These are phyloP conservation scores for Friedmanniomyces endolithicus DNA, from an alignment of 495 filamentous ascomycete species.

Conservation along the genomic window DNA sequence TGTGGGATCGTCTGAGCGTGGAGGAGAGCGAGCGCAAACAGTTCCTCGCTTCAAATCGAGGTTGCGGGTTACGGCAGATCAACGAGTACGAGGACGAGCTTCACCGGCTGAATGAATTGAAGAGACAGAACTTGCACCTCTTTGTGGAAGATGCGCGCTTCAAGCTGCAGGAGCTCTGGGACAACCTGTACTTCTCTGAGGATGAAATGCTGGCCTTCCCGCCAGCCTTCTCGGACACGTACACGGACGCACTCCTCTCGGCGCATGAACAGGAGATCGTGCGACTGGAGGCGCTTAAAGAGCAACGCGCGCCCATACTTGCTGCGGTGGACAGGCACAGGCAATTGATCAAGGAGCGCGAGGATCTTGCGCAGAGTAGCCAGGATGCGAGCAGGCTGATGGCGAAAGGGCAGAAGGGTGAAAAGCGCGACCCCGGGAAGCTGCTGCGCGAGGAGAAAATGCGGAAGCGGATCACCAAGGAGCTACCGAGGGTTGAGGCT, in stretches of 20 bases:
- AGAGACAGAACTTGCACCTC: conserved; percentile 83
- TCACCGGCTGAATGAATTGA: conserved; percentile 73
- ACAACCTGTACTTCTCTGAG: conserved; percentile 82
- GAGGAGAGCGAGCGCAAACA: conserved; percentile 69
- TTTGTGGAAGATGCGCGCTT: conserved; percentile 89
- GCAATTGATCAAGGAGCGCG: conserved; percentile 70
- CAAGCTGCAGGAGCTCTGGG: conserved; percentile 89
- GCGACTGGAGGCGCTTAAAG: conserved; percentile 67
- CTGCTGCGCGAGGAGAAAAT: conserved; percentile 96
- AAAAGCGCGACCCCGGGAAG: conserved; percentile 84
- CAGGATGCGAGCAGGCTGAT: conserved; percentile 91
- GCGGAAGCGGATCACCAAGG: conserved; percentile 90
- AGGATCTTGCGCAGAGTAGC: conserved; percentile 73
- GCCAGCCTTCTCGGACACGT: conserved; percentile 78
- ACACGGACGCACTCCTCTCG: conserved; percentile 79
- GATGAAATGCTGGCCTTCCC: conserved; percentile 97
- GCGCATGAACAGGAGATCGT: conserved; percentile 81
- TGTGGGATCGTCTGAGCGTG: conserved; percentile 82
- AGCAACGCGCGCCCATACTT: conserved; percentile 76
- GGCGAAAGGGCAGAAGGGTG: conserved; percentile 74
- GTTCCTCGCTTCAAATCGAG: conserved; percentile 60
- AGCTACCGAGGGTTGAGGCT: conserved; percentile 77
- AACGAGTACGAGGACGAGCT: conserved; percentile 93
- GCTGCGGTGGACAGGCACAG: conserved; percentile 74
- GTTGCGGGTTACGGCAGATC: conserved; percentile 74